These are phyloP conservation scores for Pseudopyricularia javanii DNA, from an alignment of 2,329 filamentous ascomycete genomes.

Conservation along the genomic window DNA sequence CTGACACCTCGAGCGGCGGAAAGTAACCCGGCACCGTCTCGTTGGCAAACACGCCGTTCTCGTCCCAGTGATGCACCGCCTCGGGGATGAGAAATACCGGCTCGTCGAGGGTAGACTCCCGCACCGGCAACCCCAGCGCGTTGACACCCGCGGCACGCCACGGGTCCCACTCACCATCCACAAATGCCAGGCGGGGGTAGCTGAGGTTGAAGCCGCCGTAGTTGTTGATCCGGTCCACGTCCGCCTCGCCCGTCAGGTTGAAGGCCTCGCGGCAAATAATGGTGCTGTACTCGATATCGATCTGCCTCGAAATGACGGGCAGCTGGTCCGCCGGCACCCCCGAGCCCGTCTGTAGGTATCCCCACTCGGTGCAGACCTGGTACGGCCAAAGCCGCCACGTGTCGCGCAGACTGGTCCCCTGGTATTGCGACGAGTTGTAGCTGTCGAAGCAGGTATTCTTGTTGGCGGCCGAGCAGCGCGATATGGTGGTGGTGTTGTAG, in stretches of 20 bases:
- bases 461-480: conserved; percentile 8
- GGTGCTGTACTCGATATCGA: conserved; percentile 51
- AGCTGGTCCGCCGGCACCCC: conserved; percentile 51
- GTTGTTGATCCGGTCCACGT: conserved; percentile 59
- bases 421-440: conserved; percentile 19
- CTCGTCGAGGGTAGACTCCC: conserved; percentile 49
- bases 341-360: conserved; percentile 64
- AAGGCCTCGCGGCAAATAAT: conserved; percentile 55
- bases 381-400: conserved; percentile 36
- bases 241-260: conserved; percentile 51
- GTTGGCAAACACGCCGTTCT: conserved; percentile 53
- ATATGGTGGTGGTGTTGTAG: conserved; percentile 16
- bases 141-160: conserved; percentile 68
- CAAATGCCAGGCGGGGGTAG: conserved; percentile 62
- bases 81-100: conserved; percentile 62
- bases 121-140: conserved; percentile 43
- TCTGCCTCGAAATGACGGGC: conserved; percentile 59
- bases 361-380: conserved; percentile 55
- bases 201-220: conserved; percentile 62
- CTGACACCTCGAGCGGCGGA: conserved; percentile 43
- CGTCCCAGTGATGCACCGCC: conserved; percentile 71
- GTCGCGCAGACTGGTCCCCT: conserved; percentile 21
- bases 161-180: conserved; percentile 69
- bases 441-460: conserved; percentile 26
- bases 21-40: conserved; percentile 40